Base-by-base conservation (phyloP, 2,329 filamentous ascomycete species). In the Stenocarpella maydis region DNA sequence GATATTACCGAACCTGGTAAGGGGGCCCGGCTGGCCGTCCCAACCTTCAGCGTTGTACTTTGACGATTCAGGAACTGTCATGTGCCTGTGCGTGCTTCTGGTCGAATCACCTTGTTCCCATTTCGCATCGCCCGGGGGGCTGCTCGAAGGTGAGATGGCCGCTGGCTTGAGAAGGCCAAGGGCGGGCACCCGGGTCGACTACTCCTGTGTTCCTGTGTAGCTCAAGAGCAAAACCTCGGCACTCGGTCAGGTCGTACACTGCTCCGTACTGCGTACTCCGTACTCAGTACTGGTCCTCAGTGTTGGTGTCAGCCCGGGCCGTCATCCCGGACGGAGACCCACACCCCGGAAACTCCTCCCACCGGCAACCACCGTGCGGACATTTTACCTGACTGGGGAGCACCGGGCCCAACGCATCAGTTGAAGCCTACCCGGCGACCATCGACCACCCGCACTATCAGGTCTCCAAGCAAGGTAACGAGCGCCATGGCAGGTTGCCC, bases 1-100 rank as follows among this genome's bases (percentile, higher is more conserved):
- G 54, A 28, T 50, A 67, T 67, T 67, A 26, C 65, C 65, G 41
- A 67, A 67, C 65, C 41, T 26, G 65, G 65, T 49, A 67, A 67
- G 28, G 54, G 65, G 43, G 7, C 43, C 49, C 28, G 28, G 5
- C 34, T n/a, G 39, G 28, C n/a, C 21, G 26, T 49, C 14, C 52
- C 64, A 50, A 49, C 45, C 52, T 41, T 67, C 41, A 67, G 52
- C 49, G 28, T 49, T 49, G 64, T 47, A 19, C 14, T 37, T n/a
- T 55, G 49, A 54, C 45, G 43, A 49, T 50, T 67, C 45, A 54
- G 52, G 43, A 26, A 37, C 52, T 28, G 45, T 67, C 65, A 67
- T 41, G 52, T 67, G 28, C 34, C 19, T 58, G 50, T 47, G 26
- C 37, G 41, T 28, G 41, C 21, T 55, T 49, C n/a, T 66, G 50